Evolutionary conservation across 805 yeast species (phyloP).

Genomic region (Brettanomyces custersianus): DNA sequence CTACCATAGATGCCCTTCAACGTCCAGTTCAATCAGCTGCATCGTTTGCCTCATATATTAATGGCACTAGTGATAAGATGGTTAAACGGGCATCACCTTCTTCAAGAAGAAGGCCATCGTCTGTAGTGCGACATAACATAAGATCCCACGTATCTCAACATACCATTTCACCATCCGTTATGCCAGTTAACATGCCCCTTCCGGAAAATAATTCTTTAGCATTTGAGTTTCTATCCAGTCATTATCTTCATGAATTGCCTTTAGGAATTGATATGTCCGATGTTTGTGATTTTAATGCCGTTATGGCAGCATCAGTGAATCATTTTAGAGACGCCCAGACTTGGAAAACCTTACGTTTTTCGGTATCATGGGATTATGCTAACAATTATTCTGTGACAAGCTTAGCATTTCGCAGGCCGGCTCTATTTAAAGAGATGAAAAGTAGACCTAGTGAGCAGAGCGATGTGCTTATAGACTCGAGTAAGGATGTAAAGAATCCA

Average conservation of each 20-base stretch:
- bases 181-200: conserved; percentile 35
- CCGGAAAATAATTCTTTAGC: conserved; percentile 33
- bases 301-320: conserved; percentile 42
- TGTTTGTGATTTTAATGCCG: conserved; percentile 50
- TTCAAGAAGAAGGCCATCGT: background rate
- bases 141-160: background rate
- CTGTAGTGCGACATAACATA: too few relatives aligned
- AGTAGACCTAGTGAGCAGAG: too few relatives aligned
- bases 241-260: conserved; percentile 38
- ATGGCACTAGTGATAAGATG: background rate
- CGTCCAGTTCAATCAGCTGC: conserved; percentile 2
- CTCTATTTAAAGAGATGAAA: too few relatives aligned
- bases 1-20: background rate
- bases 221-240: conserved; percentile 39
- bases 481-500: background rate
- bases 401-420: too few relatives aligned
- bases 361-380: conserved; percentile 29
- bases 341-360: conserved; percentile 50
- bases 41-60: conserved; percentile 3
- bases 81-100: background rate
- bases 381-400: too few relatives aligned
- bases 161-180: conserved; percentile 23
- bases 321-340: conserved; percentile 49
- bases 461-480: background rate
- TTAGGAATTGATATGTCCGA: conserved; percentile 42